Evolutionary conservation across 1,284 basidiomycete species (phyloP), one percentile per base, ranked within the genome.

Genomic region (Rhodotorula sp.): DNA sequence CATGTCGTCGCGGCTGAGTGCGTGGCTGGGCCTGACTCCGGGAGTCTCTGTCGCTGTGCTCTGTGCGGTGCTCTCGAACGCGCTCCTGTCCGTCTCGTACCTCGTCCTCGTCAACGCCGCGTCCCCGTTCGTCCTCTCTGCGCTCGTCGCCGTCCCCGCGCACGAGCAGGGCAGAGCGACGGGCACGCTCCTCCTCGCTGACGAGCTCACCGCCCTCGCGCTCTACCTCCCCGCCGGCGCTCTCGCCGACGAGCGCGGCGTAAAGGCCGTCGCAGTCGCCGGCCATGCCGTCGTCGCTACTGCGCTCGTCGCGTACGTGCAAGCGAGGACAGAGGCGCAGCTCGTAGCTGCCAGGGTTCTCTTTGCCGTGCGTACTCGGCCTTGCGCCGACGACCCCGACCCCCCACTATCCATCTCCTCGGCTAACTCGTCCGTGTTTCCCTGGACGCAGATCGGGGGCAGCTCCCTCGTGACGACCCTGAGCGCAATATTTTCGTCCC

Each of bases 21-120:
- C 48, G 48, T 53, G 52, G 52, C 52, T 53, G 25, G 52, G 52
- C 4, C 52, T 53, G 25, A 14, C 52, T 3, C 25, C 52, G 7
- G 12, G 16, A 7, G 9, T 14, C 5, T 25, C 25, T 4, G 25
- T 10, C 13, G 7, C 13, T 4, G 13, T 25, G n/a, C 48, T 70
- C 60, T 25, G 56, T n/a, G 68, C 66, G 3, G 56, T 64, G 8
- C 49, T 61, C 58, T 71, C 68, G 16, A 66, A 70, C 13, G 49
- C 65, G 19, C 53, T 66, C 50, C 57, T 68, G 25, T 63, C 66
- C 12, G 74, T 77, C 64, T 67, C 67, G 23, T 68, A 67, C 34
- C 71, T 77, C 44, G 77, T 77, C 14, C 74, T 72, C 63, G 64
- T 77, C 50, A 73, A 74, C 60, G 60, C 71, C 7, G 50, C 66